Percentiles rank a stretch among this genome's conserved stretches.
Evolutionary conservation across 2,329 filamentous ascomycete species (phyloP).

Genomic region (Oidium heveae): DNA sequence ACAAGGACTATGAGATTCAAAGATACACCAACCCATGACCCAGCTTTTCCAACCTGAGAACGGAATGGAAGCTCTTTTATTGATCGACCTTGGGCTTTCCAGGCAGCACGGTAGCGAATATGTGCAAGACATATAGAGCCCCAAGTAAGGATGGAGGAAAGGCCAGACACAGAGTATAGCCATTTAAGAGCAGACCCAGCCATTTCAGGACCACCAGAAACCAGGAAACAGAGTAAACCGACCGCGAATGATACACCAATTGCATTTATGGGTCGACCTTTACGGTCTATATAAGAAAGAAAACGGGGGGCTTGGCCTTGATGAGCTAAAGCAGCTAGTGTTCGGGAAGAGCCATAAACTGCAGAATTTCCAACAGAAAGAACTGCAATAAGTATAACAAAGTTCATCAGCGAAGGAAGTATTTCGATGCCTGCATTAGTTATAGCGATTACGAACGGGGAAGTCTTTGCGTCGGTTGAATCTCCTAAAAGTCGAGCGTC

Average conservation of each 20-base stretch:
- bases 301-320: constrained; percentile 59
- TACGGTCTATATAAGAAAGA: constrained; percentile 58
- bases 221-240: constrained; percentile 57
- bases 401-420: constrained; percentile 76
- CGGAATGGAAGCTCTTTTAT: constrained; percentile 57
- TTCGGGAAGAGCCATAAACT: constrained; percentile 76
- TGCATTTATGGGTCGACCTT: constrained; percentile 53
- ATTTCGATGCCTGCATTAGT: constrained; percentile 57
- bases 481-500: constrained; percentile 34
- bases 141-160: constrained; percentile 59
- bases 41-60: constrained; percentile 52
- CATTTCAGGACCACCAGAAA: constrained; percentile 27
- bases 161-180: constrained; percentile 50
- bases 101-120: constrained; percentile 73
- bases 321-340: constrained; percentile 69
- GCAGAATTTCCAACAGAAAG: constrained; percentile 79
- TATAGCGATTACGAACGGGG: constrained; percentile 86
- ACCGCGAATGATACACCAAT: constrained; percentile 41
- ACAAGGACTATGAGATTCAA: constrained; percentile 55
- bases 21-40: constrained; percentile 55
- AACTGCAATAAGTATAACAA: constrained; percentile 77
- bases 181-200: constrained; percentile 40
- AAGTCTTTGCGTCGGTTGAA: constrained; percentile 32
- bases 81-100: constrained; percentile 41
- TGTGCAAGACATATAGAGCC: constrained; percentile 69